Percentiles rank a stretch among this genome's conserved stretches.
Evolutionary conservation across 257 asterid genomes (phyloP).

Genomic region (Solanum medicagineum): DNA sequence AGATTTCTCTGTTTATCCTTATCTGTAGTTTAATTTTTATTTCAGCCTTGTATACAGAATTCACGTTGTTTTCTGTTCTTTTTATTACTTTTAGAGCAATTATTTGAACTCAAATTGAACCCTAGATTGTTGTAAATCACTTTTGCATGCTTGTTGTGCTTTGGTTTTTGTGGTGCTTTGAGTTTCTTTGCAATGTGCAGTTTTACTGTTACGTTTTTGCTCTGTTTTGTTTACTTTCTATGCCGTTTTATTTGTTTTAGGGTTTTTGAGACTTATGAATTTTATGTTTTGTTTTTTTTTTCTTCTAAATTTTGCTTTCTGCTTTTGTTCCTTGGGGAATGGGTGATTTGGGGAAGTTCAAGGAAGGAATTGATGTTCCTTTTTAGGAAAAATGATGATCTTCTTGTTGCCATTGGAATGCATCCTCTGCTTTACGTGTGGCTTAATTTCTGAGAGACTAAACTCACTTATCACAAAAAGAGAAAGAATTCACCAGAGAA

Average conservation of each 20-base stretch:
- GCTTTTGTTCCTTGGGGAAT: neutral
- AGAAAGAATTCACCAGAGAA: neutral
- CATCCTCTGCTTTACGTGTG: neutral
- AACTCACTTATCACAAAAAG: neutral
- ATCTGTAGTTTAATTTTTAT: neutral
- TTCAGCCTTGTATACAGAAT: neutral
- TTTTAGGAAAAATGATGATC: neutral
- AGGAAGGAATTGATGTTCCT: neutral
- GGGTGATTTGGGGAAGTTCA: neutral
- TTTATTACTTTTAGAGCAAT: neutral
- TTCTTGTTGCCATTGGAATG: neutral
- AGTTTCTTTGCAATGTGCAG: neutral
- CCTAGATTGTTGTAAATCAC: neutral
- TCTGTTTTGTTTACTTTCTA: neutral
- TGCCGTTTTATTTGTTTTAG: neutral
- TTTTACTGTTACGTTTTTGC: neutral
- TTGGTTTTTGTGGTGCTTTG: neutral
- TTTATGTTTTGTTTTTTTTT: neutral
- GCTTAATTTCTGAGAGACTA: neutral
- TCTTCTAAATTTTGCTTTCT: neutral
- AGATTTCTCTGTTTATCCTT: neutral
- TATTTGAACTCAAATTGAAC: neutral
- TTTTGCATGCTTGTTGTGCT: neutral
- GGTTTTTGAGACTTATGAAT: neutral
- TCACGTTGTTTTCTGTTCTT: neutral